These are phyloP conservation scores for Entamoeba invadens DNA, from an alignment of 208 protist species.

Conservation along the genomic window DNA sequence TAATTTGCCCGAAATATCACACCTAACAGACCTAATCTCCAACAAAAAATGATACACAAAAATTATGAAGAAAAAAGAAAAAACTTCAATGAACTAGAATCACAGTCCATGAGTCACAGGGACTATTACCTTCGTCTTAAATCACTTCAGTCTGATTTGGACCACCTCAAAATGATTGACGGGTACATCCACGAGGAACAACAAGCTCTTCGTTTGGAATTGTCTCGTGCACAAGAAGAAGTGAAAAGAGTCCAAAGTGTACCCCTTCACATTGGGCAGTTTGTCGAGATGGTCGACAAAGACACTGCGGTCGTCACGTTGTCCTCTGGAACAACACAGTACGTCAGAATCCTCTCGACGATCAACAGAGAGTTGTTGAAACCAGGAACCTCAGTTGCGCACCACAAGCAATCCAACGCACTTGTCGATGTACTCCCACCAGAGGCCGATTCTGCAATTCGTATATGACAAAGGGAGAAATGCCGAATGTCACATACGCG, in stretches of 20 bases:
- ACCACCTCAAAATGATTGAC: constrained; percentile 66
- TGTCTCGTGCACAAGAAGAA: constrained; percentile 67
- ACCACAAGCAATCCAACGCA: constrained; percentile 88
- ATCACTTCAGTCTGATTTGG: constrained; percentile 35
- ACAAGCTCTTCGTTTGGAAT: constrained; percentile 63
- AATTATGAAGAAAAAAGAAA: background rate
- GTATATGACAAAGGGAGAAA: constrained; percentile 68
- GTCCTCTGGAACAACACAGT: background rate
- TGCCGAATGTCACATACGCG: constrained; percentile 68
- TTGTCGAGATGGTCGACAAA: constrained; percentile 93
- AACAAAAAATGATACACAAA: background rate
- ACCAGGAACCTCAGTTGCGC: constrained; percentile 87
- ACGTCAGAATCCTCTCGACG: constrained; percentile 42
- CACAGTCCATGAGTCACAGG: background rate
- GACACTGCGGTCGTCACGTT: constrained; percentile 67
- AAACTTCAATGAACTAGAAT: background rate
- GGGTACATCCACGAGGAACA: constrained; percentile 68
- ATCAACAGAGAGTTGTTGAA: constrained; percentile 74
- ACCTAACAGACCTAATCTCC: background rate
- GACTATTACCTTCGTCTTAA: background rate
- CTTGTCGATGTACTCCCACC: constrained; percentile 77
- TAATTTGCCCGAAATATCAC: background rate
- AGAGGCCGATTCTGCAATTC: constrained; percentile 88
- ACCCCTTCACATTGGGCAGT: constrained; percentile 94
- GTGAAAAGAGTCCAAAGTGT: constrained; percentile 48